phyloP scores from a whole-genome alignment of 345 rosid genomes.

The Corchorus olitorius region DNA sequence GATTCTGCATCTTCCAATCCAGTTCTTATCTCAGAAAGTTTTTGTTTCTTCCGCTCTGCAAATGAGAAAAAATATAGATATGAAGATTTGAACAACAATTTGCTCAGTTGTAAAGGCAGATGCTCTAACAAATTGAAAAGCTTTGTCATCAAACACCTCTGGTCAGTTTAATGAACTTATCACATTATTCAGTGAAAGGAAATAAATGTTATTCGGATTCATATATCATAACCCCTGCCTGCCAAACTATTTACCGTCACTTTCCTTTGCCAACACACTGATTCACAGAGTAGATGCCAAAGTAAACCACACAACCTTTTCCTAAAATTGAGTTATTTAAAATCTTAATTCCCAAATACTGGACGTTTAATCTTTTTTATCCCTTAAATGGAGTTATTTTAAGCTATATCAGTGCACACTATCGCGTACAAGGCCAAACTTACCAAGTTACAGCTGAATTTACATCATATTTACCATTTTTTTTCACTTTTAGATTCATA shows the following conservation, averaged over 20 bases:
- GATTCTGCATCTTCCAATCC: constrained; percentile 79
- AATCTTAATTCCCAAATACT: not conserved
- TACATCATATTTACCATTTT: not conserved
- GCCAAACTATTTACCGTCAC: not conserved
- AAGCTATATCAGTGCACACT: not conserved
- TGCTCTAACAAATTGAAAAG: not conserved
- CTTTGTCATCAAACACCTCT: not conserved
- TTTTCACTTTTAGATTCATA: not conserved
- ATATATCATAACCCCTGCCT: not conserved
- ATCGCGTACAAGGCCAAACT: not conserved
- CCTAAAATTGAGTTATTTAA: not conserved
- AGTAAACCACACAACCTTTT: not conserved
- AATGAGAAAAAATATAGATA: constrained; percentile 3
- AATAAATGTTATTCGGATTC: not conserved
- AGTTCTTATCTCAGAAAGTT: constrained; percentile 61
- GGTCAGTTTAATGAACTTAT: not conserved
- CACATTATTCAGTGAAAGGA: not conserved
- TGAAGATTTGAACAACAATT: not conserved
- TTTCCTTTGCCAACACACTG: not conserved
- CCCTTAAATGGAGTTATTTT: not conserved
- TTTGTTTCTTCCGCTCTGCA: constrained; percentile 87
- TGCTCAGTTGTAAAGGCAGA: not conserved
- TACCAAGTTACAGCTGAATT: not conserved
- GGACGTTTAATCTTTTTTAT: not conserved
- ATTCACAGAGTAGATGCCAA: not conserved